Evolutionary conservation across 2,329 filamentous ascomycete species (phyloP).

Genomic region (Lasiodiplodia hormozganensis): DNA sequence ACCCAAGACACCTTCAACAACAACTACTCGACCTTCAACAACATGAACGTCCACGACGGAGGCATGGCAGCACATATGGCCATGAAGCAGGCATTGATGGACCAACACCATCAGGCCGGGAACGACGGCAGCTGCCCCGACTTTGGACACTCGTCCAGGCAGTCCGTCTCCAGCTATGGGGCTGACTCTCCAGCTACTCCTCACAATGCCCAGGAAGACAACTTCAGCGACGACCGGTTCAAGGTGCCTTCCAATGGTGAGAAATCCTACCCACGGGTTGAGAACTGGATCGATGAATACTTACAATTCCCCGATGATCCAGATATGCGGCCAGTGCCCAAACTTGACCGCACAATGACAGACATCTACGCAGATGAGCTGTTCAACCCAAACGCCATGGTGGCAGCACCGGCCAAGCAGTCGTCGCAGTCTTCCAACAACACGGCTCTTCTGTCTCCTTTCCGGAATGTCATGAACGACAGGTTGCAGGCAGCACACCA

Average conservation of each 20-base stretch:
- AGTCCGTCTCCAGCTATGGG: slow-evolving; percentile 66
- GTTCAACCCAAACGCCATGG: slow-evolving; percentile 74
- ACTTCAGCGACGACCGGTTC: slow-evolving; percentile 52
- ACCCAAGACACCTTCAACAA: slow-evolving; percentile 59
- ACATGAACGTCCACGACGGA: slow-evolving; percentile 48
- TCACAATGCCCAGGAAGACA: slow-evolving; percentile 59
- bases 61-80: slow-evolving; percentile 61
- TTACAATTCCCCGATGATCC: slow-evolving; percentile 67
- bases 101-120: slow-evolving; percentile 48
- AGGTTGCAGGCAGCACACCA: slow-evolving; percentile 80
- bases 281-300: slow-evolving; percentile 66
- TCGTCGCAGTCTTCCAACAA: slow-evolving; percentile 54
- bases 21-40: slow-evolving; percentile 46
- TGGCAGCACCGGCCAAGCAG: slow-evolving; percentile 53
- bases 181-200: slow-evolving; percentile 68
- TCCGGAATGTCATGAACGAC: slow-evolving; percentile 72
- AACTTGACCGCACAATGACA: slow-evolving; percentile 84
- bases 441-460: slow-evolving; percentile 55
- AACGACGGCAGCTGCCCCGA: slow-evolving; percentile 58
- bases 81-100: slow-evolving; percentile 66
- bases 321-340: slow-evolving; percentile 67
- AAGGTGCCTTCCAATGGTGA: slow-evolving; percentile 64
- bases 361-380: slow-evolving; percentile 86
- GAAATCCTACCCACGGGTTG: slow-evolving; percentile 45
- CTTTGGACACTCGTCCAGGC: slow-evolving; percentile 61